These are phyloP conservation scores for Kuraishia molischiana DNA, from an alignment of 805 yeast species.

Conservation along the genomic window DNA sequence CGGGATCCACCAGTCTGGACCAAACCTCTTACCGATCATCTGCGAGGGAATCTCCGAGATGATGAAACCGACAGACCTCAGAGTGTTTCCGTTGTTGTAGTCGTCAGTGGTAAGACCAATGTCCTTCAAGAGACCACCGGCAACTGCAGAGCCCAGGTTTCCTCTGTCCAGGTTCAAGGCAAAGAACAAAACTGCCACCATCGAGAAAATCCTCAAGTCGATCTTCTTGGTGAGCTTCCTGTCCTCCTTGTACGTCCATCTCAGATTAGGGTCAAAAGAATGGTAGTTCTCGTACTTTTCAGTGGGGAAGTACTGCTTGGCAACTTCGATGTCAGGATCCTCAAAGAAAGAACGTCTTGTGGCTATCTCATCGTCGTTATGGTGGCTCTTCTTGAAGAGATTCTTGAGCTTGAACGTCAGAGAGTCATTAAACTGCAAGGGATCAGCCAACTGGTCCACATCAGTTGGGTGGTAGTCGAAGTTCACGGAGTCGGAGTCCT, in stretches of 20 bases:
- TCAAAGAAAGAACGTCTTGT: slow-evolving; percentile 6
- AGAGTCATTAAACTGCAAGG: slow-evolving; percentile 4
- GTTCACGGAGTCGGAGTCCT: no score
- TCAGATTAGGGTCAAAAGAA: slow-evolving; percentile 7
- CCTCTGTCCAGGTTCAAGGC: slow-evolving; percentile 1
- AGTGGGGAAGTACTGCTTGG: background rate
- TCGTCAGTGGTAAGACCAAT: slow-evolving; percentile 20
- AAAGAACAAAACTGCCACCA: background rate
- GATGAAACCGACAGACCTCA: slow-evolving; percentile 20
- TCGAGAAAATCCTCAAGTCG: background rate
- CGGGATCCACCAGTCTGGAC: slow-evolving; percentile 53
- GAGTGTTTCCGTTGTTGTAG: slow-evolving; percentile 22
- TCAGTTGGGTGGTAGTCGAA: slow-evolving; percentile 6
- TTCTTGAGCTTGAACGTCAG: slow-evolving; percentile 4
- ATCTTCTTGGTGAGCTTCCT: slow-evolving; percentile 2
- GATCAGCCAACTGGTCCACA: slow-evolving; percentile 6
- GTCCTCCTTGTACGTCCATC: slow-evolving; percentile 10
- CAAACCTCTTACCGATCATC: slow-evolving; percentile 44
- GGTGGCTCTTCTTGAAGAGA: slow-evolving; percentile 1
- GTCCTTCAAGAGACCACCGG: slow-evolving; percentile 8
- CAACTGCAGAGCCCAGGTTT: background rate
- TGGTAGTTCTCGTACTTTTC: slow-evolving; percentile 7
- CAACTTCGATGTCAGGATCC: background rate
- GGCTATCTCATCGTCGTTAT: slow-evolving; percentile 6
- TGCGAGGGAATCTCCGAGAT: slow-evolving; percentile 42